Conservation (phyloP, 768 basidiomycete species). For the Suillus occidentalis region DNA sequence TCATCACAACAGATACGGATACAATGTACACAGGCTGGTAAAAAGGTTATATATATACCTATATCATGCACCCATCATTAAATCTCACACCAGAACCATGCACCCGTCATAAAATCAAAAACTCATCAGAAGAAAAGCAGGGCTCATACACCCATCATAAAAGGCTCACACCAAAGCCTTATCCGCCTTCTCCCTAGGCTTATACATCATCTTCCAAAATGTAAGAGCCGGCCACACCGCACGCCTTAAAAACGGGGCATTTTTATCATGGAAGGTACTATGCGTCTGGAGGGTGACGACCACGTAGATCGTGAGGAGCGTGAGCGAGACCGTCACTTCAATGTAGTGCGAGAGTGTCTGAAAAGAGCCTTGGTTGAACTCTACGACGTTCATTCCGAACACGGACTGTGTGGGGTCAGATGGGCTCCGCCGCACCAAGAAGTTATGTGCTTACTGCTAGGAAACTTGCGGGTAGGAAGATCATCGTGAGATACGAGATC, state of each 20-base stretch:
- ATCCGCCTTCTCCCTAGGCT: background rate
- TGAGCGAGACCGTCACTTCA: constrained; percentile 45
- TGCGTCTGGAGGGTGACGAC: constrained; percentile 50
- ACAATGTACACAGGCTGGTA: background rate
- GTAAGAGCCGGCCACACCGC: constrained; percentile 22
- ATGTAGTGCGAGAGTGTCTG: constrained; percentile 41
- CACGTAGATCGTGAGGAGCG: constrained; percentile 51
- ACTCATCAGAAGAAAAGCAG: too few species aligned
- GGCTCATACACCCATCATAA: too few species aligned
- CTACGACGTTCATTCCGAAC: constrained; percentile 57
- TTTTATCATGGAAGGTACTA: constrained; percentile 21
- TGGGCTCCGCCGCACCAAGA: background rate
- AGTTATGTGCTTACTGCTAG: constrained; percentile 22
- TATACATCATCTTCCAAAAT: background rate
- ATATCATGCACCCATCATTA: too few species aligned
- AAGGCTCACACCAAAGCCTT: background rate
- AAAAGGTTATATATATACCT: background rate
- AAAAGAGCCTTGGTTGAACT: constrained; percentile 35
- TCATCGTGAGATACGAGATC: constrained; percentile 55
- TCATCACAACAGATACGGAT: background rate
- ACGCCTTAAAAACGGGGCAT: constrained; percentile 20
- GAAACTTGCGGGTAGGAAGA: constrained; percentile 59
- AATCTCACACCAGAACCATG: too few species aligned
- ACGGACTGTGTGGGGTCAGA: constrained; percentile 34
- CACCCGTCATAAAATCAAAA: too few species aligned